Base-by-base conservation (phyloP, 345 rosid species). In the Sonneratia caseolaris region DNA sequence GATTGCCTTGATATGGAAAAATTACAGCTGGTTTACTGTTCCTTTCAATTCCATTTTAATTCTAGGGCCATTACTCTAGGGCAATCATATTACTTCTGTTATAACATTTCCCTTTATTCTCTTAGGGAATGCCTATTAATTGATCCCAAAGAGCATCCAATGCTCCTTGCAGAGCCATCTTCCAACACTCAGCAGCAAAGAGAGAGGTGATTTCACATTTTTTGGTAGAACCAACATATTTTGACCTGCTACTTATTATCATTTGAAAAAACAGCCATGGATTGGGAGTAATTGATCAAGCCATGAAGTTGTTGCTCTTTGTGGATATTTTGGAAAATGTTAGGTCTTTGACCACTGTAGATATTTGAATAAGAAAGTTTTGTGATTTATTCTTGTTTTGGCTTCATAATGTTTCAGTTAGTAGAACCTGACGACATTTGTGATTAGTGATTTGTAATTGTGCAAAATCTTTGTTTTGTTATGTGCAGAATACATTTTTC, bases 161-260 rank as follows among this genome's bases (percentile, higher is more conserved):
- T 93, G 97, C 86, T 93, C 70, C 90, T 95, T 76, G 96, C 99
- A 11, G 98, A 92, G 79, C 98, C 98, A 78, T 91, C 97, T 72
- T 83, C 84, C 38, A 95, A 91, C 85, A 79, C 80, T 37, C 99
- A 88, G 75, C 97, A 89, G 62, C 97, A 92, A 83, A 87, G 99
- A 84, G 97, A 95, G 83, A 90, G 87, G 98, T 94, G 61, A 61
- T n/a, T 14, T 51, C 22, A 47, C 16, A 45, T 35, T 43, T 13
- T 62, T 35, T 62, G 5, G 1, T 61, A 21, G 3, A 57, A 57
- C 64, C 57, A n/a, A 5, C 12, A 42, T 61, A 24, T 61, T 24
- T 32, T 56, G 62, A n/a, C 10, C 12, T n/a, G 64, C 22, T 13
- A 21, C 6, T 21, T 61, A 42, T 4, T 24, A 27, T 32, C 37